phyloP scores from a whole-genome alignment of 371 early-diverging fungal species.

The Mortierella sp. region DNA sequence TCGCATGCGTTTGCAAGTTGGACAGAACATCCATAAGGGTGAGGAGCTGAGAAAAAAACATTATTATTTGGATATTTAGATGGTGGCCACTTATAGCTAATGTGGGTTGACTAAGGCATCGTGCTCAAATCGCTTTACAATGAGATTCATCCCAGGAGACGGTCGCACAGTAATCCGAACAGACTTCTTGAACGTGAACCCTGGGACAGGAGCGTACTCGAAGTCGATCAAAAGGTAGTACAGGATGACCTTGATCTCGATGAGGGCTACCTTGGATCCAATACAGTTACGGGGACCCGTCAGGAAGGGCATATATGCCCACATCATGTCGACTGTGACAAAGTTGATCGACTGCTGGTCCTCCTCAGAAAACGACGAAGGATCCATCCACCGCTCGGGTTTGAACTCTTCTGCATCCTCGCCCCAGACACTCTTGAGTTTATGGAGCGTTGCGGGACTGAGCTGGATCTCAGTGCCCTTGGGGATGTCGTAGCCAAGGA shows the following conservation, averaged over 20 bases:
- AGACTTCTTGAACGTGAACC: conserved; percentile 39
- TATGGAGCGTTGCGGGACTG: conserved; percentile 60
- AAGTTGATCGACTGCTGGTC: conserved; percentile 7
- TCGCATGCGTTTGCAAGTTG: too few species aligned
- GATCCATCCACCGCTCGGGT: conserved; percentile 52
- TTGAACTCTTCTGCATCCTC: conserved; percentile 44
- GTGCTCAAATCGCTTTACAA: not conserved
- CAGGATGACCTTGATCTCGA: conserved; percentile 58
- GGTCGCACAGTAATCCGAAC: conserved; percentile 54
- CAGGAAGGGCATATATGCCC: not conserved
- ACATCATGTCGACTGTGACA: conserved; percentile 1
- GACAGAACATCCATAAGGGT: too few species aligned
- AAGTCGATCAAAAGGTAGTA: conserved; percentile 50
- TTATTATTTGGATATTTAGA: too few species aligned
- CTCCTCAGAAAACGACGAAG: conserved; percentile 1
- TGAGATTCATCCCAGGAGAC: conserved; percentile 29
- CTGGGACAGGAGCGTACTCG: conserved; percentile 46
- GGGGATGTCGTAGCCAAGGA: conserved; percentile 66
- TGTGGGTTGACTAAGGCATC: not conserved
- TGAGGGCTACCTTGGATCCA: conserved; percentile 7
- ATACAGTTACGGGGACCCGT: not conserved
- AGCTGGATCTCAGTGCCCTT: conserved; percentile 66
- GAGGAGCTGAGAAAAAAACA: too few species aligned
- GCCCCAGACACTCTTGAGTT: conserved; percentile 38
- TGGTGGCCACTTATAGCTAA: too few species aligned